Conservation (phyloP, 2,329 filamentous ascomycete genomes). For the Bertia moriformis region DNA sequence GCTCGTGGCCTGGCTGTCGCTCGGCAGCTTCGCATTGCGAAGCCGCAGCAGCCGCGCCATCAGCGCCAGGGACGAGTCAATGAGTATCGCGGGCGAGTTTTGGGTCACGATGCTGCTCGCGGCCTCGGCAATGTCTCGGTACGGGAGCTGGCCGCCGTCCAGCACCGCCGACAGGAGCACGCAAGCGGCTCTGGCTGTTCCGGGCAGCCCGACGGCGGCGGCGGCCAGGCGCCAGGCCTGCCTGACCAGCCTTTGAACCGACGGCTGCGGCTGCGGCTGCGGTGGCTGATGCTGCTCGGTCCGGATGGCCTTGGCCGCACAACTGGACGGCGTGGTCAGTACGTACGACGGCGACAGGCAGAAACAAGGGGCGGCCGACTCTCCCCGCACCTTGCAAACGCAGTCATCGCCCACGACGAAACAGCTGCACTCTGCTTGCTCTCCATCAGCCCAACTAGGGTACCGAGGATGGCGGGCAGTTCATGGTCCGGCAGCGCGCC, state of each 20-base stretch:
- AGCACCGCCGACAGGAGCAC: conserved; percentile 58
- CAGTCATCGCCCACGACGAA: conserved; percentile 71
- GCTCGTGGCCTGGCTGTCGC: conserved; percentile 50
- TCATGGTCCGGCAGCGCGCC: conserved; percentile 33
- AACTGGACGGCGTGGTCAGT: no score
- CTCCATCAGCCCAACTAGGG: conserved; percentile 41
- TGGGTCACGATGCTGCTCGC: conserved; percentile 60
- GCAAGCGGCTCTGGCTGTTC: conserved; percentile 64
- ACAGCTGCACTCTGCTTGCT: conserved; percentile 56
- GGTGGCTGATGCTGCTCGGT: no score
- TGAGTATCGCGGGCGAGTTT: conserved; percentile 63
- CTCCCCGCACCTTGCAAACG: conserved; percentile 64
- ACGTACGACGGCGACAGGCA: neutral
- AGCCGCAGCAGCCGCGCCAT: conserved; percentile 57
- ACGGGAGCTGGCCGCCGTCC: conserved; percentile 47
- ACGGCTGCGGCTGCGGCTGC: no score
- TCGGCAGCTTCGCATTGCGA: conserved; percentile 54
- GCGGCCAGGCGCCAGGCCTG: conserved; percentile 63
- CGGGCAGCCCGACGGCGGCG: conserved; percentile 54
- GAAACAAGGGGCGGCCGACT: no score
- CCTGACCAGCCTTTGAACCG: conserved; percentile 43
- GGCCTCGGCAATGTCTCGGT: conserved; percentile 52
- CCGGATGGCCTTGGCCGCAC: no score
- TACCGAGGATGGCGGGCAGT: conserved; percentile 35
- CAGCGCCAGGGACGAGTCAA: conserved; percentile 64